These are phyloP conservation scores for Pestalotiopsis sp. DNA, from an alignment of 2,329 filamentous ascomycete species.

Conservation along the genomic window DNA sequence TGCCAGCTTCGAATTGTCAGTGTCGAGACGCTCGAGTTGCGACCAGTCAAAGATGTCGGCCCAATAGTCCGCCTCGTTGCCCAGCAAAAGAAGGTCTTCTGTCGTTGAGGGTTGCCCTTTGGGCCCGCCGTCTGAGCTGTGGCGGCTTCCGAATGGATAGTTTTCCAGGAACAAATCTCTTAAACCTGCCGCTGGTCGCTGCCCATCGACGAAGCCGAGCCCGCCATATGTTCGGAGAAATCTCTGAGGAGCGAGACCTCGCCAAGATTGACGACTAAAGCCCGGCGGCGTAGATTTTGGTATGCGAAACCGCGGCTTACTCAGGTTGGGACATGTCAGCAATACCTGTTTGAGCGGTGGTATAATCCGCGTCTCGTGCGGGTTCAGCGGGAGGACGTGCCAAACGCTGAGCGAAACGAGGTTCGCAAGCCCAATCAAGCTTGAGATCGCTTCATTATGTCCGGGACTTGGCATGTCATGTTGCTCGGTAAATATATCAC, in stretches of 20 bases:
- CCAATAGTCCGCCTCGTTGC: slow-evolving; percentile 13
- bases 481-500: too few relatives aligned
- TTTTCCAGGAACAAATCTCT: slow-evolving; percentile 9
- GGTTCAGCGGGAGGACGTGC: neutral
- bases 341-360: slow-evolving; percentile 9
- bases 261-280: neutral
- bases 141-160: slow-evolving; percentile 4
- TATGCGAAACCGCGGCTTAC: slow-evolving; percentile 6
- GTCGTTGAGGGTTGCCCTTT: neutral
- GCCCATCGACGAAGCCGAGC: slow-evolving; percentile 11
- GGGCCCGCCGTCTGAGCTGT: neutral
- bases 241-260: neutral
- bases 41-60: slow-evolving; percentile 15
- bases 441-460: neutral
- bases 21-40: slow-evolving; percentile 5
- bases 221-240: slow-evolving; percentile 8
- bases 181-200: slow-evolving; percentile 11
- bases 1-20: neutral
- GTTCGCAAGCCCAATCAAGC: slow-evolving; percentile 1
- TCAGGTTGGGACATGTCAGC: slow-evolving; percentile 14
- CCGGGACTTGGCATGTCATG: neutral
- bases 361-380: neutral
- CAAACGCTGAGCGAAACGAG: slow-evolving; percentile 8
- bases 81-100: neutral
- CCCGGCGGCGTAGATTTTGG: neutral